Evolutionary conservation across 108 stramenopile genomes (phyloP), one percentile per base, ranked within the genome.

Genomic region (Schizochytrium sp.): DNA sequence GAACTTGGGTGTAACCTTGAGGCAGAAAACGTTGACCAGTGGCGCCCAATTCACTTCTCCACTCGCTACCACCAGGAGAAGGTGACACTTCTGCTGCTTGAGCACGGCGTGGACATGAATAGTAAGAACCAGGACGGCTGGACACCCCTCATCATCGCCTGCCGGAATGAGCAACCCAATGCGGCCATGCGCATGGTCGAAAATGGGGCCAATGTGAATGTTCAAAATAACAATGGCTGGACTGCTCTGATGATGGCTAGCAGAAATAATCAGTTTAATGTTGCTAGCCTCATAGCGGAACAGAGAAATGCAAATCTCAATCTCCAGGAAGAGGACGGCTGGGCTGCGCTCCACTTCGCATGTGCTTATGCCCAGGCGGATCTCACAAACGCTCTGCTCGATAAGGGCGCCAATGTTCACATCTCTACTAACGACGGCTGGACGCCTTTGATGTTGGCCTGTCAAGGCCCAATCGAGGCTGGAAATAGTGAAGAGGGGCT

Each of bases 171-270:
- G 50, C 76, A 83, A 3, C 15, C 50, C 45, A 1, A 7, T n/a
- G 28, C 55, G 10, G 76, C 76, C 15, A 42, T 55, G 47, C 76
- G 47, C 53, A 49, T 83, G 0, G 55, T 83, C 2, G 28, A 12
- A 15, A 53, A 49, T 17, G 76, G 76, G n/a, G 76, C 45, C 49
- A 50, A 83, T 28, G 76, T 83, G 17, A 3, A 83, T 53, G 2
- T 55, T n/a, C 47, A 83, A 55, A 83, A 55, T 53, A 55, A 50
- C 10, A 55, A 49, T n/a, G 76, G 76, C 5, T 83, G 76, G 76
- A 83, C 76, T n/a, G 76, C 76, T 38, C 76, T 83, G 45, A 83
- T 83, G 76, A 55, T 55, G 50, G 76, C 76, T n/a, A 55, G 50
- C 53, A 47, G 76, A 47, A 83, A 83, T 40, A 10, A 55, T n/a